Conservation (phyloP, 345 rosid genomes). For the Populus alba region DNA sequence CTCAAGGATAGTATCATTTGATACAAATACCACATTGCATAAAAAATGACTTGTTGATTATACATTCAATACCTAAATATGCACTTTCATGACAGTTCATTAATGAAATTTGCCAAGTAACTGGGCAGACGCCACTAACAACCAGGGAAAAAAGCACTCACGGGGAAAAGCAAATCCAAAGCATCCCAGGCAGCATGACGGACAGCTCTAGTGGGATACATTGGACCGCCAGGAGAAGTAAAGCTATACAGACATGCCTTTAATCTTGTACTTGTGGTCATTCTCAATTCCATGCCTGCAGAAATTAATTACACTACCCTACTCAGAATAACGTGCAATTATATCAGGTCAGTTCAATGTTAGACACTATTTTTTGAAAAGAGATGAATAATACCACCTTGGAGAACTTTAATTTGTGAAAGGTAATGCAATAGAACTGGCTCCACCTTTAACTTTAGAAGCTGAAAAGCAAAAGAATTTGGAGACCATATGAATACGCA, state of each 20-base stretch:
- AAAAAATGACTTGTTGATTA: not conserved
- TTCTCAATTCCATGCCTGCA: slow-evolving; percentile 90
- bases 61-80: not conserved
- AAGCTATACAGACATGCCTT: slow-evolving; percentile 94
- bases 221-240: slow-evolving; percentile 95
- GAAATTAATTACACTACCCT: not conserved
- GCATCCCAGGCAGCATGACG: slow-evolving; percentile 99
- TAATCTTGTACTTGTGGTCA: slow-evolving; percentile 90
- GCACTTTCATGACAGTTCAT: not conserved
- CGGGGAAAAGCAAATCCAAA: slow-evolving; percentile 88
- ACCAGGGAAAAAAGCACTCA: slow-evolving; percentile 38
- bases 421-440: slow-evolving; percentile 91
- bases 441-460: slow-evolving; percentile 95
- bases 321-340: slow-evolving; percentile 3
- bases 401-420: slow-evolving; percentile 75
- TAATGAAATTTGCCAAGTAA: not conserved
- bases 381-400: slow-evolving; percentile 41
- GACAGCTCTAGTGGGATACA: slow-evolving; percentile 98
- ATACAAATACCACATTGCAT: not conserved
- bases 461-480: slow-evolving; percentile 40
- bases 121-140: not conserved
- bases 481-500: not conserved
- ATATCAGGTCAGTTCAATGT: not conserved
- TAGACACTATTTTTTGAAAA: not conserved
- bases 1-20: not conserved